These are phyloP conservation scores for Mortierella sp. DNA, from an alignment of 371 early-diverging fungal genomes.

Conservation along the genomic window DNA sequence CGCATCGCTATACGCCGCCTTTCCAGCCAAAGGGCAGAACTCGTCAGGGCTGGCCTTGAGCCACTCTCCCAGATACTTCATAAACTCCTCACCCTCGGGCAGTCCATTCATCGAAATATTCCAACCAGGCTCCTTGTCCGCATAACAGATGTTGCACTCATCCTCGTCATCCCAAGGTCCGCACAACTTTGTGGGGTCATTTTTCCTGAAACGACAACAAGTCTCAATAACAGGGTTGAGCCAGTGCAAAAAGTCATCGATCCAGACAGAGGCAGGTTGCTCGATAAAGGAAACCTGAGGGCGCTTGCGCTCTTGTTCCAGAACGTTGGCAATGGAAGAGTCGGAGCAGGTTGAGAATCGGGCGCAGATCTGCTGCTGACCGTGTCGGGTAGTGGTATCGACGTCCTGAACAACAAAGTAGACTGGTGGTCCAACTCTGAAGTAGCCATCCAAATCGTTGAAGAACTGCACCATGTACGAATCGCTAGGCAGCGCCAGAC, in stretches of 20 bases:
- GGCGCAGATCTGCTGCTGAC: slow-evolving; percentile 75
- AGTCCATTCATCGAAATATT: slow-evolving; percentile 68
- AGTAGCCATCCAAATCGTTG: slow-evolving; percentile 74
- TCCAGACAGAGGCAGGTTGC: slow-evolving; percentile 78
- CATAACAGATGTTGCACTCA: slow-evolving; percentile 68
- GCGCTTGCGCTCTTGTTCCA: slow-evolving; percentile 81
- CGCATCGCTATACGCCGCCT: slow-evolving; percentile 80
- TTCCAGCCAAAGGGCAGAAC: slow-evolving; percentile 78
- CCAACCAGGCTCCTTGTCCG: slow-evolving; percentile 63
- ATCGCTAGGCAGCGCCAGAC: slow-evolving; percentile 78
- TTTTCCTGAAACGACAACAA: slow-evolving; percentile 70
- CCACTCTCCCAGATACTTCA: slow-evolving; percentile 71
- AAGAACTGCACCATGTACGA: slow-evolving; percentile 82
- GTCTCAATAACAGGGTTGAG: slow-evolving; percentile 69
- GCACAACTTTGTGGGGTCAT: slow-evolving; percentile 61
- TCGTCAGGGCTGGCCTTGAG: slow-evolving; percentile 69
- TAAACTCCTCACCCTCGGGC: slow-evolving; percentile 74
- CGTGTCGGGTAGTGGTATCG: slow-evolving; percentile 64
- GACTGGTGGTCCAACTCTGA: slow-evolving; percentile 82
- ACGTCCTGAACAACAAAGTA: slow-evolving; percentile 78
- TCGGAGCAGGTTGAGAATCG: slow-evolving; percentile 72
- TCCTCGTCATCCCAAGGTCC: slow-evolving; percentile 68
- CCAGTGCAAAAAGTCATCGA: slow-evolving; percentile 82
- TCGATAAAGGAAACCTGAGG: slow-evolving; percentile 75
- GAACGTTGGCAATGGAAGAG: slow-evolving; percentile 70